Percentiles rank a stretch among this genome's conserved stretches.
Conservation (phyloP, 2,329 filamentous ascomycete genomes). For the Penicillium sclerotiorum region DNA sequence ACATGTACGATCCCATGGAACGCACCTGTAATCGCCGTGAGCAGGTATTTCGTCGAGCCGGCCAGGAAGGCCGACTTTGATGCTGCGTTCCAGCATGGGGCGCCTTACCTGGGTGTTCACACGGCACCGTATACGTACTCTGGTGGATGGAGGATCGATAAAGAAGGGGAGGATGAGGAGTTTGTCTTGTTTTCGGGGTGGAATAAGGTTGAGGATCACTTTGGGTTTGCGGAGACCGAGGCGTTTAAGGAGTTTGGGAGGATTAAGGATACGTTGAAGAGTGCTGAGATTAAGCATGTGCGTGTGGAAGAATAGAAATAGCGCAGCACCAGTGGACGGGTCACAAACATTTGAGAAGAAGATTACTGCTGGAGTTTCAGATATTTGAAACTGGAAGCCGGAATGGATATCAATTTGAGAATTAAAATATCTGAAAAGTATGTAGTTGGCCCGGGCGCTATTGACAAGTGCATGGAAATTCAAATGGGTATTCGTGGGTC, state of each 20-base stretch:
- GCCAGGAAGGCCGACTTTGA: conserved; percentile 30
- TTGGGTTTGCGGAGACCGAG: conserved; percentile 36
- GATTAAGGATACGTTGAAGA: conserved; percentile 25
- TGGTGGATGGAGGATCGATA: conserved; percentile 47
- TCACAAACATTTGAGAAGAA: too few species aligned
- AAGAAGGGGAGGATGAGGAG: conserved; percentile 39
- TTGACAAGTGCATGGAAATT: conserved; percentile 17
- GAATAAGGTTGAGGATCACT: conserved; percentile 39
- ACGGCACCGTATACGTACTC: conserved; percentile 32
- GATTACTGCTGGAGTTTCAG: too few species aligned
- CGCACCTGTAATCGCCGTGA: conserved; percentile 36
- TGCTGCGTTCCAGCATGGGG: conserved; percentile 27
- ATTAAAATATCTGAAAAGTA: too few species aligned
- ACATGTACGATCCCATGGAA: conserved; percentile 28
- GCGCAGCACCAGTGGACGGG: too few species aligned
- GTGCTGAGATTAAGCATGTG: conserved; percentile 33
- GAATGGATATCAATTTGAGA: too few species aligned
- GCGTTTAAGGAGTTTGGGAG: conserved; percentile 32
- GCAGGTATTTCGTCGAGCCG: conserved; percentile 34
- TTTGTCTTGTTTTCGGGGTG: conserved; percentile 48
- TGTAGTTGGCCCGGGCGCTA: too few species aligned
- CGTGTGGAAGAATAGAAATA: conserved; percentile 20
- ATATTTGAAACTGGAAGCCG: too few species aligned
- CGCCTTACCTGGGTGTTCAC: conserved; percentile 28
- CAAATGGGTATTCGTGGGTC: conserved; percentile 27